Conservation (phyloP, 148 eudicot genomes). For the Chenopodium suecicum region DNA sequence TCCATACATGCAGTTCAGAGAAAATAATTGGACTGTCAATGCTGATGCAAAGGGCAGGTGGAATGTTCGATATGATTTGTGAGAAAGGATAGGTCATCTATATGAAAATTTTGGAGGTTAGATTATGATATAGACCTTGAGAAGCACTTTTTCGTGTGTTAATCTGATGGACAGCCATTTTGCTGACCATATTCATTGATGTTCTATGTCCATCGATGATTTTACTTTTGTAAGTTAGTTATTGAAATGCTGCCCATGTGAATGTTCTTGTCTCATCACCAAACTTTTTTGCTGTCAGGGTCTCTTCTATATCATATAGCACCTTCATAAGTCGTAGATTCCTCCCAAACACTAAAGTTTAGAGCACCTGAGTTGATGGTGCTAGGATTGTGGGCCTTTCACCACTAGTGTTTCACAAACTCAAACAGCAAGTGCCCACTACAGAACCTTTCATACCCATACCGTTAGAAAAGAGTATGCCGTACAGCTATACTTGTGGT, state of each 20-base stretch:
- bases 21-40: slow-evolving; percentile 40
- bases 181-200: slow-evolving; percentile 28
- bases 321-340: slow-evolving; percentile 6
- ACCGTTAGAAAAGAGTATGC: background rate
- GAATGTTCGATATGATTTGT: slow-evolving; percentile 38
- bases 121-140: slow-evolving; percentile 13
- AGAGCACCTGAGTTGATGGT: slow-evolving; percentile 24
- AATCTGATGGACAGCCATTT: slow-evolving; percentile 18
- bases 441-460: slow-evolving; percentile 2
- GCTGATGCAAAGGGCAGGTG: slow-evolving; percentile 35
- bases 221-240: slow-evolving; percentile 10
- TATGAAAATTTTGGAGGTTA: slow-evolving; percentile 14
- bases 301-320: slow-evolving; percentile 12
- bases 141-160: background rate
- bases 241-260: slow-evolving; percentile 27
- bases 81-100: slow-evolving; percentile 9
- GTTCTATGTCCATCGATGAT: slow-evolving; percentile 1
- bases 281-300: background rate
- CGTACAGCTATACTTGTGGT: background rate
- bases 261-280: slow-evolving; percentile 27
- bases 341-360: background rate
- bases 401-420: slow-evolving; percentile 16
- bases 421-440: slow-evolving; percentile 18
- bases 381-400: slow-evolving; percentile 22
- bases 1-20: slow-evolving; percentile 40